Evolutionary conservation across 1,284 basidiomycete genomes (phyloP).

Genomic region (Trametes versicolor): DNA sequence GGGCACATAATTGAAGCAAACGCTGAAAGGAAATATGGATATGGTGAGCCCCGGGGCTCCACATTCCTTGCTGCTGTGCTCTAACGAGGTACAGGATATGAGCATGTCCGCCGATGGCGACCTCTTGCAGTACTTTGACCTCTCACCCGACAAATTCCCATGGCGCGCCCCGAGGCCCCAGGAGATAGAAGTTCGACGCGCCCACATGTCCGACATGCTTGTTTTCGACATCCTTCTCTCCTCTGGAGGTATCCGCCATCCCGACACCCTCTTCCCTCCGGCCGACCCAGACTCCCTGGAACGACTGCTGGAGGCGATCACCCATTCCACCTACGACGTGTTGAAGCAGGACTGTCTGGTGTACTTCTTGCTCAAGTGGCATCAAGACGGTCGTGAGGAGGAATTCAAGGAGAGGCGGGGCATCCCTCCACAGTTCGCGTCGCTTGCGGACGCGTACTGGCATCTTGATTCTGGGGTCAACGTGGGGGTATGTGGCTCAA

Average conservation of each 20-base stretch:
- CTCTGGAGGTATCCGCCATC: constrained; percentile 66
- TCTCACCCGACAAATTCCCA: constrained; percentile 54
- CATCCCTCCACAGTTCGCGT: constrained; percentile 77
- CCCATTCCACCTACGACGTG: constrained; percentile 68
- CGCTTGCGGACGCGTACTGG: constrained; percentile 84
- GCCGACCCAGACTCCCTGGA: constrained; percentile 59
- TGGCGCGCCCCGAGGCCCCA: constrained; percentile 58
- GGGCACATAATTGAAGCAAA: neutral
- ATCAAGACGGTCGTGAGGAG: constrained; percentile 68
- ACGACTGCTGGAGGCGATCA: constrained; percentile 67
- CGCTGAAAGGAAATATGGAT: constrained; percentile 16
- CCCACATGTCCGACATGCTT: constrained; percentile 66
- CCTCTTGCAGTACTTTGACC: constrained; percentile 55
- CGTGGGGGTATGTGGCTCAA: constrained; percentile 59
- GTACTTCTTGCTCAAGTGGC: constrained; percentile 82
- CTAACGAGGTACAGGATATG: constrained; percentile 25
- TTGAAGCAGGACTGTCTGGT: constrained; percentile 82
- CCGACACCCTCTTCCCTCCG: constrained; percentile 74
- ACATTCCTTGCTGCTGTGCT: neutral
- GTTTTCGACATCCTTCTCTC: constrained; percentile 79
- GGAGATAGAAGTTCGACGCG: constrained; percentile 70
- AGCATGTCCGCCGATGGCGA: constrained; percentile 23
- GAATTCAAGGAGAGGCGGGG: constrained; percentile 62
- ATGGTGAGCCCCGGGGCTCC: constrained; percentile 19
- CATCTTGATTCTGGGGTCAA: constrained; percentile 74